Evolutionary conservation across 2,329 filamentous ascomycete genomes (phyloP), one percentile per base, ranked within the genome.

Genomic region (Verticillium albo-atrum): DNA sequence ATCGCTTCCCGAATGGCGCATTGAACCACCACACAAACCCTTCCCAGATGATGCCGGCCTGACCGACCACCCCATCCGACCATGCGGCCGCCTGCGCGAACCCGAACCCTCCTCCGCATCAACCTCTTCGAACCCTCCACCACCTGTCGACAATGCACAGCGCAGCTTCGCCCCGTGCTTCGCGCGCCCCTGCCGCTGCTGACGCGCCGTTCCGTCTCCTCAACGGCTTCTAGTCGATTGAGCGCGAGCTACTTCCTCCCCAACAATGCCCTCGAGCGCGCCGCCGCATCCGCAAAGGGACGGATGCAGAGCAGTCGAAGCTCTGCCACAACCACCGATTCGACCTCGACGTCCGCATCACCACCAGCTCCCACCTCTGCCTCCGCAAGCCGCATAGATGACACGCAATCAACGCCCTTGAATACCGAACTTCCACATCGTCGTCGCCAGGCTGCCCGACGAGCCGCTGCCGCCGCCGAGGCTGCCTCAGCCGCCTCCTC

Each of bases 231-330:
- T 20, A 42, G 35, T 27, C 60, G 63, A 27, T 60, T 64, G 26
- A 55, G 58, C 50, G 55, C 63, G 42, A 64, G 57, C 57, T 64
- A 64, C 60, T 64, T 64, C 35, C 54, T 64, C 17, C 53, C 63
- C 50, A 64, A 64, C 47, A 62, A 57, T 54, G 52, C 57, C 30
- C 55, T 62, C 17, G 63, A 62, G 10, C 58, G 55, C 25, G 15
- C 61, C 47, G 52, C 37, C 47, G 50, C 54, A 20, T 28, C 56
- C n/a, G 37, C 53, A 12, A 57, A 58, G 51, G 56, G 59, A 52
- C 52, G 59, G 25, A 59, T 53, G 15, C 25, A 53, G 51, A 53
- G 51, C 51, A 47, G 42, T 23, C 26, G 26, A 35, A 52, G 28
- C 42, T 57, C 47, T 6, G 28, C 50, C 47, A 55, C 35, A 6